phyloP scores from a whole-genome alignment of 2,329 filamentous ascomycete species.

The Aspergillus caelatus region DNA sequence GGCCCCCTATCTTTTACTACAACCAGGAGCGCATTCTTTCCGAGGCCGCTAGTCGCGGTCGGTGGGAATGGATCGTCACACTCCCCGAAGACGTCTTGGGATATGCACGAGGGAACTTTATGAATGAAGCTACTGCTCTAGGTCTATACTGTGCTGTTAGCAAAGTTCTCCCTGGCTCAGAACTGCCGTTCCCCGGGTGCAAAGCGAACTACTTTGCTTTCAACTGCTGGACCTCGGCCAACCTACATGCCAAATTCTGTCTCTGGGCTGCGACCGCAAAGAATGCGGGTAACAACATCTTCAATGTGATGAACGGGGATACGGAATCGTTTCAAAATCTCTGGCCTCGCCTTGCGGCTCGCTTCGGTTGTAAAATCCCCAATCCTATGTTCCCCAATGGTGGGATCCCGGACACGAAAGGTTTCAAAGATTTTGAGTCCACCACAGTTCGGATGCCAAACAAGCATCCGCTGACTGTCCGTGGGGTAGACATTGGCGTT shows the following conservation, averaged over 20 bases:
- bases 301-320: constrained; percentile 48
- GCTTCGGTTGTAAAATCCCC: constrained; percentile 38
- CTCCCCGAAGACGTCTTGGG: constrained; percentile 52
- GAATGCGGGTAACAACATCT: constrained; percentile 40
- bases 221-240: constrained; percentile 38
- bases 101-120: constrained; percentile 44
- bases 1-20: constrained; percentile 57
- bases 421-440: constrained; percentile 12
- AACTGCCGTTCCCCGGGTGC: constrained; percentile 39
- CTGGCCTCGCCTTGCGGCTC: constrained; percentile 44
- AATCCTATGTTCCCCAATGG: constrained; percentile 28
- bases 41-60: constrained; percentile 33
- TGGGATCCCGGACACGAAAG: constrained; percentile 13
- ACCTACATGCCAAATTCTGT: constrained; percentile 39
- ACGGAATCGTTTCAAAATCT: constrained; percentile 42
- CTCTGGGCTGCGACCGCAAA: constrained; percentile 39
- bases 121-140: constrained; percentile 46
- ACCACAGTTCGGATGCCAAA: constrained; percentile 20
- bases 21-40: constrained; percentile 51
- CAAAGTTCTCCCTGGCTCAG: constrained; percentile 32
- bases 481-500: constrained; percentile 28
- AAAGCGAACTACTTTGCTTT: constrained; percentile 36
- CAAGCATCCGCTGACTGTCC: constrained; percentile 24
- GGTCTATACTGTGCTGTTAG: constrained; percentile 44
- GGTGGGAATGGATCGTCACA: constrained; percentile 48